Evolutionary conservation across 352 stramenopile genomes (phyloP).

Genomic region (Pythium diclinum): DNA sequence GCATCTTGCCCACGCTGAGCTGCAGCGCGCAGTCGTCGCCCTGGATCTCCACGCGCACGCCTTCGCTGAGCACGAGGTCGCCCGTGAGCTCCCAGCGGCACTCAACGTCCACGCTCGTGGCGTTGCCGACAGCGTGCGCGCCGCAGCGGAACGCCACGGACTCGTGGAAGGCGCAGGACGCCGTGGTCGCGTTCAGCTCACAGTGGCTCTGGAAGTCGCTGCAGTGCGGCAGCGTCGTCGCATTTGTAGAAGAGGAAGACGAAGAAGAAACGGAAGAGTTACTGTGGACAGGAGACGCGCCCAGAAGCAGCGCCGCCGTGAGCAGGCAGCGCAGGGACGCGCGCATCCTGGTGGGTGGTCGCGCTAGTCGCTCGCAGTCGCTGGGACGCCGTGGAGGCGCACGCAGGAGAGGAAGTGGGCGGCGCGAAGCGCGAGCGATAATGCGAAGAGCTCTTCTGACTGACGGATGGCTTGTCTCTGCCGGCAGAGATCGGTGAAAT

Average conservation of each 20-base stretch:
- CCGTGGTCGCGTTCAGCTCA: slow-evolving; percentile 43
- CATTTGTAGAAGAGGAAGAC: too few species aligned
- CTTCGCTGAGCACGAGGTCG: slow-evolving; percentile 39
- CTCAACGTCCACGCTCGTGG: not conserved
- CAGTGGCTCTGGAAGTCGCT: slow-evolving; percentile 41
- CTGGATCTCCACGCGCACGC: slow-evolving; percentile 37
- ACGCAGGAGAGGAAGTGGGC: not conserved
- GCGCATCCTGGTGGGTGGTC: not conserved
- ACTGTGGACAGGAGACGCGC: not conserved
- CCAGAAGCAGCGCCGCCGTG: not conserved
- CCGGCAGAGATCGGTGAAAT: not conserved
- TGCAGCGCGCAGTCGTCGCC: slow-evolving; percentile 57
- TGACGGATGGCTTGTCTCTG: slow-evolving; percentile 4
- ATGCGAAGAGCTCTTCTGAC: slow-evolving; percentile 2
- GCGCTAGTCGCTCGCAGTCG: not conserved
- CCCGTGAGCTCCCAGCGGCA: slow-evolving; percentile 68
- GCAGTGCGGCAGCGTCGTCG: slow-evolving; percentile 33
- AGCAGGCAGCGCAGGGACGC: not conserved
- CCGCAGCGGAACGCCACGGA: slow-evolving; percentile 45
- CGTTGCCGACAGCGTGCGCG: not conserved
- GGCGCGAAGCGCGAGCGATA: too few species aligned
- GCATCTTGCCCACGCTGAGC: slow-evolving; percentile 51
- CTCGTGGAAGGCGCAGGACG: slow-evolving; percentile 46
- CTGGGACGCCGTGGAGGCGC: not conserved
- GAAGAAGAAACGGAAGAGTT: not conserved